Evolutionary conservation across 345 rosid genomes (phyloP).

Genomic region (Boechera retrofracta): DNA sequence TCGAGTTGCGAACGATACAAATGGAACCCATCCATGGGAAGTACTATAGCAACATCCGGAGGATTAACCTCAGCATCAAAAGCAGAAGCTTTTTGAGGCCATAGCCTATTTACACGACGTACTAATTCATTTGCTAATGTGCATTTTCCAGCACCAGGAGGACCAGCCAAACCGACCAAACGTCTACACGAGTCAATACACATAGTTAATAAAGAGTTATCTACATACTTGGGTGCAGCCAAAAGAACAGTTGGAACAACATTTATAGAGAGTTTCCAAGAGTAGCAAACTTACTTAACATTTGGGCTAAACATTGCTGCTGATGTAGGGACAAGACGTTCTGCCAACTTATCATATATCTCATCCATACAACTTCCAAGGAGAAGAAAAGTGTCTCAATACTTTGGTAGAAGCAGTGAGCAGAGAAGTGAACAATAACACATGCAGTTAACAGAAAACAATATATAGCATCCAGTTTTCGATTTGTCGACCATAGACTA

Average conservation of each 20-base stretch:
- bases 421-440: too few species aligned
- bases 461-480: too few species aligned
- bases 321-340: too few species aligned
- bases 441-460: too few species aligned
- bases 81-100: slow-evolving; percentile 72
- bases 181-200: slow-evolving; percentile 53
- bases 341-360: too few species aligned
- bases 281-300: slow-evolving; percentile 57
- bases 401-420: too few species aligned
- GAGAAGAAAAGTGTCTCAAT: too few species aligned
- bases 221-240: background rate
- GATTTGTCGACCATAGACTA: too few species aligned
- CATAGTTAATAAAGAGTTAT: background rate
- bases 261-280: background rate
- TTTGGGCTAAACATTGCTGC: slow-evolving; percentile 34
- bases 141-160: slow-evolving; percentile 97
- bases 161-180: slow-evolving; percentile 87
- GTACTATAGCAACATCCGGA: slow-evolving; percentile 72
- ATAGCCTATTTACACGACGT: slow-evolving; percentile 64
- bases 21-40: slow-evolving; percentile 98
- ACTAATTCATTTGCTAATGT: slow-evolving; percentile 80
- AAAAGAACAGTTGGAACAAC: background rate
- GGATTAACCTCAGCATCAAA: slow-evolving; percentile 72
- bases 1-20: slow-evolving; percentile 86
- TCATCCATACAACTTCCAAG: too few species aligned